These are phyloP conservation scores for Diophrys appendiculata DNA, from an alignment of 73 alveolate genomes.

Conservation along the genomic window DNA sequence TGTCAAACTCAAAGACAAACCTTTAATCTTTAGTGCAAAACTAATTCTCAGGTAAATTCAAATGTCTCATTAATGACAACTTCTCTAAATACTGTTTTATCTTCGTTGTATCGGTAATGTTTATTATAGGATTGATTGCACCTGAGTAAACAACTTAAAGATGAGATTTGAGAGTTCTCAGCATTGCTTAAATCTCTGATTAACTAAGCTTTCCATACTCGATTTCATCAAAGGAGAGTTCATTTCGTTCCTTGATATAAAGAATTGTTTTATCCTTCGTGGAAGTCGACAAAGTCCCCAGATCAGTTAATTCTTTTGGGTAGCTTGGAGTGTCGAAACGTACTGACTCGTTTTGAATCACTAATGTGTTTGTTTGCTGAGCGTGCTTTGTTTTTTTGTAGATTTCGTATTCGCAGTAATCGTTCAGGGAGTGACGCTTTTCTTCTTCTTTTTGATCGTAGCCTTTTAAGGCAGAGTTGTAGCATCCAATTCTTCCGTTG, in stretches of 20 bases:
- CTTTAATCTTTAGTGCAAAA: too few species aligned
- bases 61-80: too few species aligned
- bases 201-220: too few species aligned
- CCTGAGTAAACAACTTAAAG: too few species aligned
- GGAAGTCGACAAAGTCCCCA: neutral
- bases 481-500: neutral
- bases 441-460: neutral
- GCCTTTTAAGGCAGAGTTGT: neutral
- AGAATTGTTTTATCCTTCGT: neutral
- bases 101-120: too few species aligned
- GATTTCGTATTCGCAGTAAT: neutral
- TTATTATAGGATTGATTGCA: too few species aligned
- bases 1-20: neutral
- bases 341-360: neutral
- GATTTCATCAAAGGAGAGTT: neutral
- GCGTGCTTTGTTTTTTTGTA: neutral
- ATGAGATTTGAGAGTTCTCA: too few species aligned
- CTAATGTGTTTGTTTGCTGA: neutral
- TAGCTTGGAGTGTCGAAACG: neutral
- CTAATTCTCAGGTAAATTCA: too few species aligned
- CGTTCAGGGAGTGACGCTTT: neutral
- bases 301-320: neutral
- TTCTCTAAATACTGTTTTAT: too few species aligned
- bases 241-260: neutral
- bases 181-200: too few species aligned